These are phyloP conservation scores for Flueggea neowawraea DNA, from an alignment of 441 rosid genomes.

Conservation along the genomic window DNA sequence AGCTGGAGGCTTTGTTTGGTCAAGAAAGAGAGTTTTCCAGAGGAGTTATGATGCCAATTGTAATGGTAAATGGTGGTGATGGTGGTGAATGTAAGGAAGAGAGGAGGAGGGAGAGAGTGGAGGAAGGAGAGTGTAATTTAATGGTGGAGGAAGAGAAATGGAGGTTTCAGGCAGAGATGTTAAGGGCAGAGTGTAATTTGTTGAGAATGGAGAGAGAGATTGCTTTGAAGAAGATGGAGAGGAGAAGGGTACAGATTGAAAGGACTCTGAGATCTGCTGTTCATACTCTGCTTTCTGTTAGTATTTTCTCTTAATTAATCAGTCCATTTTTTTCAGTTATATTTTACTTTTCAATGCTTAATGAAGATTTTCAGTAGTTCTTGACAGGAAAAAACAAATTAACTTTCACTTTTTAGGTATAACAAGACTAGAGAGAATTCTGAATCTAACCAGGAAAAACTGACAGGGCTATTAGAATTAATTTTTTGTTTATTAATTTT, in stretches of 20 bases:
- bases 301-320: conserved; percentile 14
- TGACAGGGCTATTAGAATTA: too few relatives aligned
- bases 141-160: conserved; percentile 71
- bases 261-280: conserved; percentile 59
- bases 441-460: too few relatives aligned
- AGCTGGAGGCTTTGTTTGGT: conserved; percentile 47
- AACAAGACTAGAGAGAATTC: too few relatives aligned
- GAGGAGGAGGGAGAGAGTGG: conserved; percentile 22
- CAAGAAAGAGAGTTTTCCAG: conserved; percentile 38
- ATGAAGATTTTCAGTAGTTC: too few relatives aligned
- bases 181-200: conserved; percentile 95
- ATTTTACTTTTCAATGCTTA: too few relatives aligned
- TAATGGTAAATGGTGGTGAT: conserved; percentile 14
- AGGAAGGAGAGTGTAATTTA: conserved; percentile 27
- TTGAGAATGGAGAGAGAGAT: conserved; percentile 84
- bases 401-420: too few relatives aligned
- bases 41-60: conserved; percentile 18
- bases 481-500: too few relatives aligned
- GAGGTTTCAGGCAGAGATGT: conserved; percentile 95
- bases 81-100: conserved; percentile 8
- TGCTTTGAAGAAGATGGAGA: conserved; percentile 79
- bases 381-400: too few relatives aligned
- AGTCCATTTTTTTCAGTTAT: too few relatives aligned
- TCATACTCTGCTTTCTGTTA: conserved; percentile 64
- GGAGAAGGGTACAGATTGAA: conserved; percentile 65